Percentiles rank a stretch among this genome's conserved stretches.
These are phyloP conservation scores for Nemania abortiva DNA, from an alignment of 2,329 filamentous ascomycete genomes.

Conservation along the genomic window DNA sequence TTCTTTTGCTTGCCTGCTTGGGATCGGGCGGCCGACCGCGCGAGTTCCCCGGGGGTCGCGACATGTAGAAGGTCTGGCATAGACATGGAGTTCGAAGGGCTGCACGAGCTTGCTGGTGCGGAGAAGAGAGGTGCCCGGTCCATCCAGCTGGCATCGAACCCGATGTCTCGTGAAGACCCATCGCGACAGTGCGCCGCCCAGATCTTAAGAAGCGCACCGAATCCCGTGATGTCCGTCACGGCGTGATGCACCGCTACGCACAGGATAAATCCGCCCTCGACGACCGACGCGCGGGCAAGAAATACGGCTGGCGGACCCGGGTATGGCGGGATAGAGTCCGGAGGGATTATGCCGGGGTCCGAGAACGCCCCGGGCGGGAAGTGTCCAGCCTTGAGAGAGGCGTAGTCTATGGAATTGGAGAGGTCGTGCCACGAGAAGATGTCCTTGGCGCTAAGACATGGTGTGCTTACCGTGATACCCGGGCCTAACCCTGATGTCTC, in stretches of 20 bases:
- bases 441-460: constrained; percentile 40
- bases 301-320: constrained; percentile 45
- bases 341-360: constrained; percentile 37
- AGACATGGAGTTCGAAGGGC: neutral
- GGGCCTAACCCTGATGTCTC: constrained; percentile 25
- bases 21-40: neutral
- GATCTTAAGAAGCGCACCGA: constrained; percentile 46
- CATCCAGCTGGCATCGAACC: constrained; percentile 43
- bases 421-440: constrained; percentile 44
- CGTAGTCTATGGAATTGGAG: constrained; percentile 43
- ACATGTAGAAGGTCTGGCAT: constrained; percentile 43
- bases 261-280: constrained; percentile 46
- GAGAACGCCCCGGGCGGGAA: constrained; percentile 46
- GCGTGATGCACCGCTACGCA: constrained; percentile 48
- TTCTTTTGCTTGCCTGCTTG: constrained; percentile 12
- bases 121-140: constrained; percentile 38
- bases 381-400: constrained; percentile 35
- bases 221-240: constrained; percentile 49
- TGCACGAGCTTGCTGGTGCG: neutral
- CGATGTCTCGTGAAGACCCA: constrained; percentile 28
- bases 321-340: constrained; percentile 40
- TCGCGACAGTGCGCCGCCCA: constrained; percentile 48
- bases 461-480: constrained; percentile 34
- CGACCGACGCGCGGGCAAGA: constrained; percentile 41
- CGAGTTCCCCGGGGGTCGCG: constrained; percentile 20